Conservation (phyloP, 768 basidiomycete species). For the Agrocybe praecox region DNA sequence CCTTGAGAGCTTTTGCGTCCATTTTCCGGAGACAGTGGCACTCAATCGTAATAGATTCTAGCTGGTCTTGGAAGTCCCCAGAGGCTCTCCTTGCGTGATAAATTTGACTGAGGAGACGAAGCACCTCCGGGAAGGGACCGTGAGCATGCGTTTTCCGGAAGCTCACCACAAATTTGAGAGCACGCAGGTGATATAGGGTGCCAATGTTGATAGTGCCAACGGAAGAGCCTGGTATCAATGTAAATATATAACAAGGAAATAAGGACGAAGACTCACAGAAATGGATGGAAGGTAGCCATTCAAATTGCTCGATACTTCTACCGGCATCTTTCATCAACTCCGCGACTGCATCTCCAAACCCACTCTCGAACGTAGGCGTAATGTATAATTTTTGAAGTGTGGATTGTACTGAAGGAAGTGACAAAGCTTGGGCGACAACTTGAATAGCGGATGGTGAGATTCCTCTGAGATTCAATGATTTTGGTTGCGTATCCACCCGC, state of each 20-base stretch:
- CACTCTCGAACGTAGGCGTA: slow-evolving; percentile 22
- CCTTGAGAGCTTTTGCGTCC: slow-evolving; percentile 1
- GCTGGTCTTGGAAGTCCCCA: background rate
- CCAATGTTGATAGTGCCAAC: slow-evolving; percentile 16
- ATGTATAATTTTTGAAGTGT: slow-evolving; percentile 16
- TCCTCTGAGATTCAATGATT: slow-evolving; percentile 17
- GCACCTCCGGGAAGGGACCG: slow-evolving; percentile 16
- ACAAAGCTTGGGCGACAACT: slow-evolving; percentile 8
- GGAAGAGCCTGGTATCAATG: slow-evolving; percentile 10
- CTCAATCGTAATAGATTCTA: slow-evolving; percentile 20
- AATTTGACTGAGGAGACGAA: slow-evolving; percentile 12
- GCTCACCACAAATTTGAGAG: slow-evolving; percentile 17
- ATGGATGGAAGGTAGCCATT: slow-evolving; percentile 25
- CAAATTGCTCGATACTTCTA: slow-evolving; percentile 13
- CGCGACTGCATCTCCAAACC: slow-evolving; percentile 16
- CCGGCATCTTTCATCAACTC: slow-evolving; percentile 16
- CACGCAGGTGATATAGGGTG: slow-evolving; percentile 10
- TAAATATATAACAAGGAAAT: background rate
- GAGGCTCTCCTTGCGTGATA: background rate
- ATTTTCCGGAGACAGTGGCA: slow-evolving; percentile 17
- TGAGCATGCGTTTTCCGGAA: slow-evolving; percentile 16
- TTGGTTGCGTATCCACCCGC: slow-evolving; percentile 1
- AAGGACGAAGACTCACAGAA: slow-evolving; percentile 17
- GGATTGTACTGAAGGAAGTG: background rate
- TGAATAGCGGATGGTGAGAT: slow-evolving; percentile 15